Evolutionary conservation across 352 stramenopile species (phyloP), one percentile per base, ranked within the genome.

Genomic region (Pseudoperonospora humuli): DNA sequence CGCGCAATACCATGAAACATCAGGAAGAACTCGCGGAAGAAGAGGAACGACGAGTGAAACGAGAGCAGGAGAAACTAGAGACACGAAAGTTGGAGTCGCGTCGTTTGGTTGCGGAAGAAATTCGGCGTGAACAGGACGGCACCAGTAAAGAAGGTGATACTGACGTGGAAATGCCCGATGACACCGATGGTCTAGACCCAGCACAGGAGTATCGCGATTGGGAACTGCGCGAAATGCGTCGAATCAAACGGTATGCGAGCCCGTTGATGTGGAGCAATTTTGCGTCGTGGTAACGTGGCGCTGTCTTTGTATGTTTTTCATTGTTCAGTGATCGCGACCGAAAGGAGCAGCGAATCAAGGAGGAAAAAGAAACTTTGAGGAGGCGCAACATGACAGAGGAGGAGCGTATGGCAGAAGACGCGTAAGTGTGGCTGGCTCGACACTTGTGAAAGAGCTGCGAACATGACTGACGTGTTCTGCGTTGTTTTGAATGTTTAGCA

Each of bases 361-460:
- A 98, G 53, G 71, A 72, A 8, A 63, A 79, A 27, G 95, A 98
- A 57, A 90, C 89, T 8, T 39, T 77, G 34, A 77, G 84, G 6
- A 65, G 86, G 26, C 79, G 86, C n/a, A 90, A 92, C 29, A 75
- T 99, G 76, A 98, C 96, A 21, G 92, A 98, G 45, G 95, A 97
- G 54, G 93, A 99, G 64, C 76, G 93, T 7, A 61, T 81, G 7
- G 60, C 78, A 17, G 93, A 99, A 59, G 95, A 99, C 54, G 72
- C 70, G 58, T 87, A 57, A 11, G 78, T 71, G 41, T 37, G 47
- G 18, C 21, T 36, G 26, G n/a, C 21, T 6, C 6, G 7, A 11
- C 15, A 36, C 7, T 18, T 37, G 6, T 18, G 15, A 25, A 33
- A 8, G 15, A 39, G 3, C 20, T 7, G n/a, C n/a, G 5, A 24